phyloP scores from a whole-genome alignment of 106 monocot genomes.

The Phalaenopsis aphrodite region DNA sequence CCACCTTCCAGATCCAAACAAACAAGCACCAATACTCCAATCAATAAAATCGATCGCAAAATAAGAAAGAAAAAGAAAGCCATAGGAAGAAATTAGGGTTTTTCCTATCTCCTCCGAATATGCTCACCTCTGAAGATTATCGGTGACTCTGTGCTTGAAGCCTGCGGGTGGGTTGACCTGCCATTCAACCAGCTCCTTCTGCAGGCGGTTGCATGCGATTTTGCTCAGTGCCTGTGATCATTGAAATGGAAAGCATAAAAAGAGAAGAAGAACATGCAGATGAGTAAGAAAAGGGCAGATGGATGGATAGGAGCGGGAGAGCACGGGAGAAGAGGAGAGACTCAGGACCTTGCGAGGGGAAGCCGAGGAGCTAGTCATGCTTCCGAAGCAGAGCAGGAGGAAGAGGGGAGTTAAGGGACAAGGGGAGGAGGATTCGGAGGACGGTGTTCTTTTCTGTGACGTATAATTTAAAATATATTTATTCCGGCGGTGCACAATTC shows the following conservation, averaged over 20 bases:
- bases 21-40: not conserved
- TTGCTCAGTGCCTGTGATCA: constrained; percentile 39
- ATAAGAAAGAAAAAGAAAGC: not conserved
- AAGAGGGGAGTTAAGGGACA: not conserved
- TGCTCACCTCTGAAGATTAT: constrained; percentile 46
- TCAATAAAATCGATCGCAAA: not conserved
- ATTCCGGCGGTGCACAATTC: no score
- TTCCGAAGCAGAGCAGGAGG: not conserved
- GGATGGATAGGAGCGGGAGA: not conserved
- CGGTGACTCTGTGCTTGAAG: constrained; percentile 53
- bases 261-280: not conserved
- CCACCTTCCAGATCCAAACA: constrained; percentile 15
- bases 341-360: constrained; percentile 28
- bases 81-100: not conserved
- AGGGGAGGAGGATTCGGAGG: not conserved
- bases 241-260: not conserved
- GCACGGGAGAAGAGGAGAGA: not conserved
- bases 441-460: no score
- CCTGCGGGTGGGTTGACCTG: constrained; percentile 54
- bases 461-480: no score
- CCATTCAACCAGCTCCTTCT: constrained; percentile 70
- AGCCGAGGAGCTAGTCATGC: constrained; percentile 40
- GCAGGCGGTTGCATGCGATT: constrained; percentile 52
- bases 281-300: not conserved
- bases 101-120: not conserved